Evolutionary conservation across 495 filamentous ascomycete genomes (phyloP), one percentile per base, ranked within the genome.

Genomic region (Penicillium coffeae): DNA sequence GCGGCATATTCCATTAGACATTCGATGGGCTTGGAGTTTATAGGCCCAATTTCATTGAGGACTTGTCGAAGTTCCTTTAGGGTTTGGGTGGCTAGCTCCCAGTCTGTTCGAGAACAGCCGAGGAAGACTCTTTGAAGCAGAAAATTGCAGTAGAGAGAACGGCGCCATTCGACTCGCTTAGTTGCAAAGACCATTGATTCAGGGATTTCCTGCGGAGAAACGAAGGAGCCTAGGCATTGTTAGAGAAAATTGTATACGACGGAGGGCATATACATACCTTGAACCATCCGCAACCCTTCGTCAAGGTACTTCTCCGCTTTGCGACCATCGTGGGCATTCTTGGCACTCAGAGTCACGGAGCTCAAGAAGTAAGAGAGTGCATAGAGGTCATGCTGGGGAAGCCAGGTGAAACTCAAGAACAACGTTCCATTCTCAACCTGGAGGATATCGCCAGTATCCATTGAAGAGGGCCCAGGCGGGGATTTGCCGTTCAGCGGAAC

Each of bases 321-420:
- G 2, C 78, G 68, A 38, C 76, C 83, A 55, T 85, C 81, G n/a
- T 74, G 72, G 3, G 75, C 74, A 48, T 85, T 78, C 48, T 80
- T 82, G 51, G 83, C 77, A 22, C 82, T 70, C 13, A 82, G 69
- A 0, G 85, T 82, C 14, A 90, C 76, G 2, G 88, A 88, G 57
- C 87, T 87, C 20, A 95, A 63, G 45, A 85, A 71, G 55, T 79
- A 85, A 42, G 84, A 91, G 44, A 96, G 76, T 12, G 79, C 80
- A 54, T 84, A 83, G 12, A 86, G 69, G 52, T 89, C 84, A 38
- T 80, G 76, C 47, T 77, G 79, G 4, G 81, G 80, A 49, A 89
- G 73, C 75, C 85, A 89, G 32, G 72, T 74, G 47, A 89, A 80
- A 21, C 65, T 71, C 27, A 89, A 62, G 18, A 68, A 58, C 30